Evolutionary conservation across 2,329 filamentous ascomycete species (phyloP).

Genomic region (Trichoderma lentiforme): DNA sequence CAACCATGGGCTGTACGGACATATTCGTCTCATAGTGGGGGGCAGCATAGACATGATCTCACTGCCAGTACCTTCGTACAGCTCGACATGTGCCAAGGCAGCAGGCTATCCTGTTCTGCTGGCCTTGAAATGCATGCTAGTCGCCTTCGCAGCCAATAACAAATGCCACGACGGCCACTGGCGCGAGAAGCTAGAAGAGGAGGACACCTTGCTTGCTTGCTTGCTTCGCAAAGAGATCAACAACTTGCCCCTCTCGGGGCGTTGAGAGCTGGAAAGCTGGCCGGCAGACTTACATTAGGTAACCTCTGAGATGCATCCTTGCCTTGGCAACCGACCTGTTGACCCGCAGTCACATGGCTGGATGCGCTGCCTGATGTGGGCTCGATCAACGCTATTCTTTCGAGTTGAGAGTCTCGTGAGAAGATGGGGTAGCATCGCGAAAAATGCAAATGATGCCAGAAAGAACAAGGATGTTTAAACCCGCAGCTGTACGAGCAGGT

Average conservation of each 20-base stretch:
- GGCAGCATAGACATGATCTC: background rate
- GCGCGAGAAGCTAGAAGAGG: background rate
- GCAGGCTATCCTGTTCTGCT: background rate
- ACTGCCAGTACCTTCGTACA: background rate
- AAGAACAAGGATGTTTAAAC: background rate
- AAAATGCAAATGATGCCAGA: background rate
- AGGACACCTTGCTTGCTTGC: background rate
- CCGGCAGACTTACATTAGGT: background rate
- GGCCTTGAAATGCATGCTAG: conserved; percentile 12
- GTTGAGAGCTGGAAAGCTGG: background rate
- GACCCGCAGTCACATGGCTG: conserved; percentile 17
- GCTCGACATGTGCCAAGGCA: conserved; percentile 8
- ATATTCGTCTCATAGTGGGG: conserved; percentile 11
- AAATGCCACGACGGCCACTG: background rate
- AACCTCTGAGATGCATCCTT: conserved; percentile 7
- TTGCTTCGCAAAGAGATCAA: background rate
- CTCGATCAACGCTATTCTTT: conserved; percentile 11
- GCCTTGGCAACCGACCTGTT: conserved; percentile 3
- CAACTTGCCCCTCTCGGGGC: background rate
- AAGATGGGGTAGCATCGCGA: conserved; percentile 13
- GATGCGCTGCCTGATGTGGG: background rate
- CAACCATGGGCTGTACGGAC: background rate
- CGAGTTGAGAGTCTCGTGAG: conserved; percentile 9
- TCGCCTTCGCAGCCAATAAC: conserved; percentile 1
- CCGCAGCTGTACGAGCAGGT: conserved; percentile 7